phyloP scores from a whole-genome alignment of 345 rosid genomes.

The Lepidium didymum region DNA sequence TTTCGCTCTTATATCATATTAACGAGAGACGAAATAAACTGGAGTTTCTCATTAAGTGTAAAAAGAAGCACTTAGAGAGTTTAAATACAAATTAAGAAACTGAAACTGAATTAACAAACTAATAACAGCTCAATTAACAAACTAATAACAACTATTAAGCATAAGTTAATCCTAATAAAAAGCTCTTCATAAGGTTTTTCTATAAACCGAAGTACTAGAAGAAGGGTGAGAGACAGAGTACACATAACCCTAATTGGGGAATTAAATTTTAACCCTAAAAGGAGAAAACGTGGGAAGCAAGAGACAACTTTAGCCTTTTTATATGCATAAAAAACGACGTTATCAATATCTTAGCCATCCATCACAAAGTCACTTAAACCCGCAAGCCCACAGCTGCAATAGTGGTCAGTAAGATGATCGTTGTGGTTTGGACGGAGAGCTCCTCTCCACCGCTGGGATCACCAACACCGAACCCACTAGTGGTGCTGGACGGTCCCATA shows the following conservation, averaged over 20 bases:
- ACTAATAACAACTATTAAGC: too few species aligned
- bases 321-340: background rate
- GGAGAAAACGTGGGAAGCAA: background rate
- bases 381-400: background rate
- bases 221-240: background rate
- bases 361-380: constrained; percentile 4
- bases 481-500: constrained; percentile 28
- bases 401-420: background rate
- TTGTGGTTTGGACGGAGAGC: constrained; percentile 7
- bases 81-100: too few species aligned
- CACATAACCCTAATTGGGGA: background rate
- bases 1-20: too few species aligned
- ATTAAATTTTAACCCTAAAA: background rate
- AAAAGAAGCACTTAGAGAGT: too few species aligned
- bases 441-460: constrained; percentile 23
- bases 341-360: background rate
- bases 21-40: too few species aligned
- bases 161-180: background rate
- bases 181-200: background rate
- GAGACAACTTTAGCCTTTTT: background rate
- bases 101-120: too few species aligned
- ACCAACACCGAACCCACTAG: background rate
- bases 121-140: too few species aligned
- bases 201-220: background rate
- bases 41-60: too few species aligned